Evolutionary conservation across 2,329 filamentous ascomycete genomes (phyloP).

Genomic region (Penicillium sp.): DNA sequence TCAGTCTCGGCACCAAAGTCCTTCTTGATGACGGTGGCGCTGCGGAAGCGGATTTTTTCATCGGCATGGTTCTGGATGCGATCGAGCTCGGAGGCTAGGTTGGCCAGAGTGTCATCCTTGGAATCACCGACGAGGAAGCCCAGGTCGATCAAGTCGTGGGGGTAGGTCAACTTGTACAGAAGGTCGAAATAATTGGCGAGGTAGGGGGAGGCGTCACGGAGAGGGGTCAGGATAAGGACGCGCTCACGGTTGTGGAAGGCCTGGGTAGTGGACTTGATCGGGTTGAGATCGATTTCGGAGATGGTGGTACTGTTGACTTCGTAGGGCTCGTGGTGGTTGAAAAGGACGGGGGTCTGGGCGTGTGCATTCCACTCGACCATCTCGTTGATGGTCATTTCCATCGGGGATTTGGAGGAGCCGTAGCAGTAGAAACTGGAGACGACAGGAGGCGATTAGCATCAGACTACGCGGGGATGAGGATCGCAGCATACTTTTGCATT

Average conservation of each 20-base stretch:
- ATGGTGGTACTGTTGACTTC: conserved; percentile 82
- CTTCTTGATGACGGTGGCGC: conserved; percentile 84
- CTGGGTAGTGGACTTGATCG: conserved; percentile 76
- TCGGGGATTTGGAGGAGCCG: conserved; percentile 91
- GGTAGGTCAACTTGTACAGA: conserved; percentile 85
- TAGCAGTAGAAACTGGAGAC: conserved; percentile 87
- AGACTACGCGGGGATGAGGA: not conserved
- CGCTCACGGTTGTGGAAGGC: conserved; percentile 81
- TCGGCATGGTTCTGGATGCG: conserved; percentile 77
- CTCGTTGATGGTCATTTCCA: conserved; percentile 92
- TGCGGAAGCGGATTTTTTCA: conserved; percentile 82
- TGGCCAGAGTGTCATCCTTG: conserved; percentile 86
- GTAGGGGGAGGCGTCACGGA: conserved; percentile 83
- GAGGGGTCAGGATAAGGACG: conserved; percentile 86
- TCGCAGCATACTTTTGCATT: conserved; percentile 76
- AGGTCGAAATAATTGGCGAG: conserved; percentile 93
- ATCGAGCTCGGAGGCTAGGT: conserved; percentile 81
- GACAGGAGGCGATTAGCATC: conserved; percentile 9
- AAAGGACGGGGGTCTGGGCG: conserved; percentile 87
- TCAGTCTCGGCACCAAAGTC: conserved; percentile 78
- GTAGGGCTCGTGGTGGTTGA: conserved; percentile 91
- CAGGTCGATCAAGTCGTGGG: conserved; percentile 91
- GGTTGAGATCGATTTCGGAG: conserved; percentile 79
- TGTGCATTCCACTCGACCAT: conserved; percentile 87
- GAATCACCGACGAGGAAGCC: conserved; percentile 94